Evolutionary conservation across 805 yeast species (phyloP), one percentile per base, ranked within the genome.

Genomic region (Myxozyma nipponensis): DNA sequence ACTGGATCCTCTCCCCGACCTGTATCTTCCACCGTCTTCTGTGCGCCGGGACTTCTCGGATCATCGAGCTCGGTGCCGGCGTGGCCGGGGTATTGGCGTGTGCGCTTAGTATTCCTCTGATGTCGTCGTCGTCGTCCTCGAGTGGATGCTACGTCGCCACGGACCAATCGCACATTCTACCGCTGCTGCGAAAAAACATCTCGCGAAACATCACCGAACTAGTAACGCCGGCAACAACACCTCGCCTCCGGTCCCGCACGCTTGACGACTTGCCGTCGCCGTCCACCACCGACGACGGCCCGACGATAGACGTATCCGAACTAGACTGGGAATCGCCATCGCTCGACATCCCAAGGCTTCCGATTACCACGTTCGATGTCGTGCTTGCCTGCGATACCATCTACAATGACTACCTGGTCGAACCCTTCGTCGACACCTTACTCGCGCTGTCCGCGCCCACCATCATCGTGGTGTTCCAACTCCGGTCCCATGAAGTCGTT

Each of bases 21-120:
- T 44, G 52, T 7, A 25, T 41, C 21, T 46, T 48, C 21, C 40
- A 55, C 39, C 7, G 44, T 10, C 21, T 62, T 59, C 19, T 39
- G 42, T 0, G 46, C 45, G 25, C 21, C 32, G 32, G 32, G 7
- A 13, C 32, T 9, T 52, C 64, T 1, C 50, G 60, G 0, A 72
- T 80, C 0, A 65, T 82, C 6, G 89, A 83, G 54, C 61, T 83
- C 3, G 89, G 89, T 0, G 65, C 84, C 13, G 89, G 89, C 0
- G 74, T 75, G 0, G 71, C 79, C 2, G 86, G 83, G 0, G 59
- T 82, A 2, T 62, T 76, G 6, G 77, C 78, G 0, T 66, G 69
- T 64, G 47, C 70, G 37, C 7, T 72, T 55, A 67, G 78, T 50
- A n/a, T 70, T 54, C 46, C 46, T 3, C 9, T 50, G 44, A 35